phyloP scores from a whole-genome alignment of 257 asterid genomes.

The Craterostigma plantagineum region DNA sequence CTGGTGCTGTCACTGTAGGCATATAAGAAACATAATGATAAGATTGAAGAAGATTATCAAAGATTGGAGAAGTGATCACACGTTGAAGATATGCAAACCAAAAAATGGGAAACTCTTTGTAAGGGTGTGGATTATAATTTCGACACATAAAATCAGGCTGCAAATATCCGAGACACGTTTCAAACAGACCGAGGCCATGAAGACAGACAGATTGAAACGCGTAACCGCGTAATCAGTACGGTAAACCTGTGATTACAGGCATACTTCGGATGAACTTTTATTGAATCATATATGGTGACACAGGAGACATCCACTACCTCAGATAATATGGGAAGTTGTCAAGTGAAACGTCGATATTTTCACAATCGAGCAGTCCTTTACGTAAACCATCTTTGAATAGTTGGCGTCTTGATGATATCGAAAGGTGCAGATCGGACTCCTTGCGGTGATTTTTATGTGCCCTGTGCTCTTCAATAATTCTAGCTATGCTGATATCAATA shows the following conservation, averaged over 20 bases:
- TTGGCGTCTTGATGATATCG: constrained; percentile 33
- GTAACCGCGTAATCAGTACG: too few relatives aligned
- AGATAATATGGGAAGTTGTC: constrained; percentile 78
- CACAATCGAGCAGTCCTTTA: constrained; percentile 42
- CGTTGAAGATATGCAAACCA: too few relatives aligned
- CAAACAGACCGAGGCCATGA: too few relatives aligned
- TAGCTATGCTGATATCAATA: neutral
- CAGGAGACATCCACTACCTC: constrained; percentile 20
- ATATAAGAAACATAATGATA: constrained; percentile 8
- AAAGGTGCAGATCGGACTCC: constrained; percentile 27
- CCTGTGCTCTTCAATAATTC: constrained; percentile 26
- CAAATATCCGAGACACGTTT: too few relatives aligned
- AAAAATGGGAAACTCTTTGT: neutral
- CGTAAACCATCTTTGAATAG: constrained; percentile 44
- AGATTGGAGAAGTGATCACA: too few relatives aligned
- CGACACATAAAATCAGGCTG: too few relatives aligned
- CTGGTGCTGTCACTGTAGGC: constrained; percentile 75
- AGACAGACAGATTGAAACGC: too few relatives aligned
- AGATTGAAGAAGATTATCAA: too few relatives aligned
- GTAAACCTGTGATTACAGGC: too few relatives aligned
- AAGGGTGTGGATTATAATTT: neutral
- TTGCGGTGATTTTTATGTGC: constrained; percentile 46
- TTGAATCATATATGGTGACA: too few relatives aligned
- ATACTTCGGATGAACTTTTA: too few relatives aligned
- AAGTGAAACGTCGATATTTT: constrained; percentile 46